A percentile compares a stretch with the other conserved stretches of the same genome.
phyloP scores from a whole-genome alignment of 2,329 filamentous ascomycete species.

The Aureobasidium pullulans region DNA sequence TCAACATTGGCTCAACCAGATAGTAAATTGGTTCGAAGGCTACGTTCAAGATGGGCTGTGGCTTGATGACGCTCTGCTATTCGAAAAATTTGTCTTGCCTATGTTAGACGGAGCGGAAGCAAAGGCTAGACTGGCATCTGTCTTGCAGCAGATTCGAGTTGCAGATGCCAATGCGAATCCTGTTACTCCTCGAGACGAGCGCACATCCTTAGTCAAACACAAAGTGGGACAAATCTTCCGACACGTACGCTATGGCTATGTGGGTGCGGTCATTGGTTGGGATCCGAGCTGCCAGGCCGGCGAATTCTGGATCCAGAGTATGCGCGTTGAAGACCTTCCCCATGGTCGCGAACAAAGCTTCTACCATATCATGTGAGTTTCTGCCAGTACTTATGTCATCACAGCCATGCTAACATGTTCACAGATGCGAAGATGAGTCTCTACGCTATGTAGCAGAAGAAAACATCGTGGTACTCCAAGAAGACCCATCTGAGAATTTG shows the following conservation, averaged over 20 bases:
- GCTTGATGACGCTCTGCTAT: constrained; percentile 63
- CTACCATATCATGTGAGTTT: constrained; percentile 77
- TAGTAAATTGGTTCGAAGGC: constrained; percentile 57
- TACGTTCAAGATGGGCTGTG: constrained; percentile 37
- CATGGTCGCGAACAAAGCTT: constrained; percentile 61
- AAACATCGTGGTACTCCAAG: constrained; percentile 60
- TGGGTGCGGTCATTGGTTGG: constrained; percentile 86
- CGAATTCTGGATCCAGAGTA: constrained; percentile 57
- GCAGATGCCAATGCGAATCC: constrained; percentile 50
- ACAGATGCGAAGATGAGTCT: constrained; percentile 58
- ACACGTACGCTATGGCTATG: constrained; percentile 72
- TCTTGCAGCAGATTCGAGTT: constrained; percentile 48
- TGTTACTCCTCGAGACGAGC: constrained; percentile 8
- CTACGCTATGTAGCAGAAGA: constrained; percentile 73
- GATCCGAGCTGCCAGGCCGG: constrained; percentile 52
- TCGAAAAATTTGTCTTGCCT: constrained; percentile 61
- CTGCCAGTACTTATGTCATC: neutral
- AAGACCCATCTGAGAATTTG: constrained; percentile 50
- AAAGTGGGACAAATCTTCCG: constrained; percentile 76
- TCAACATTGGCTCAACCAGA: constrained; percentile 55
- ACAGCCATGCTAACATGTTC: neutral
- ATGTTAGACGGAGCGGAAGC: constrained; percentile 47
- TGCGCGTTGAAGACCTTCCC: constrained; percentile 54
- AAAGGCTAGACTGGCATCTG: constrained; percentile 47
- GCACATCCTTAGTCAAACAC: constrained; percentile 46